Evolutionary conservation across 2,329 filamentous ascomycete species (phyloP).

Genomic region (Stenocarpella maydis): DNA sequence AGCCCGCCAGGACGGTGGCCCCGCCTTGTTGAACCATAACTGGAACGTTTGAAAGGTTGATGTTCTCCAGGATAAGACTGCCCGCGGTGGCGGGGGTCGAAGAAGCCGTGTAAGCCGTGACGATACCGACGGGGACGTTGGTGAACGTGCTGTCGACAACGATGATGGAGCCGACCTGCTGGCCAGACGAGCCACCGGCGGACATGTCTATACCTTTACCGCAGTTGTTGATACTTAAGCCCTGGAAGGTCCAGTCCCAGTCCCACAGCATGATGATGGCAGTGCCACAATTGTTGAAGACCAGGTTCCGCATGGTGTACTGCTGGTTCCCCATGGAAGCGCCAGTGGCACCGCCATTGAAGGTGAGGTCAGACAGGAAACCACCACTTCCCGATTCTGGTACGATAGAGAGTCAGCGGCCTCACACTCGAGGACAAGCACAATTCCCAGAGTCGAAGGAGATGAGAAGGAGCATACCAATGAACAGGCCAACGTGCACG

Average conservation of each 20-base stretch:
- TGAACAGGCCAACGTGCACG: constrained; percentile 65
- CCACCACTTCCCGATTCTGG: constrained; percentile 44
- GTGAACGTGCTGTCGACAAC: constrained; percentile 74
- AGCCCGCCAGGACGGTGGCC: constrained; percentile 63
- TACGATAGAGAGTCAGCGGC: background rate
- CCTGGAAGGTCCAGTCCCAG: constrained; percentile 76
- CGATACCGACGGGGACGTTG: constrained; percentile 70
- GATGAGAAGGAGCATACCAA: constrained; percentile 55
- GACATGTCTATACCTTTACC: constrained; percentile 68
- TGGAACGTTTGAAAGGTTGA: constrained; percentile 48
- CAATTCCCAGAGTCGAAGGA: no score
- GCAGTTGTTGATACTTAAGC: constrained; percentile 66
- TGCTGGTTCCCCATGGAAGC: constrained; percentile 74
- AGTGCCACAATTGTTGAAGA: constrained; percentile 64
- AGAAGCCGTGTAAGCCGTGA: constrained; percentile 62
- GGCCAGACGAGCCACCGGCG: constrained; percentile 53
- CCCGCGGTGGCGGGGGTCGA: constrained; percentile 57
- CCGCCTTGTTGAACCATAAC: constrained; percentile 47
- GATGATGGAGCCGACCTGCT: constrained; percentile 74
- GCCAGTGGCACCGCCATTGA: constrained; percentile 65
- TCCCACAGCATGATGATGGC: constrained; percentile 65
- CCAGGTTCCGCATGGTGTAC: constrained; percentile 73
- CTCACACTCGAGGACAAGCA: no score
- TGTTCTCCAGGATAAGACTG: constrained; percentile 65
- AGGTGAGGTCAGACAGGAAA: constrained; percentile 63